Evolutionary conservation across 768 basidiomycete genomes (phyloP).

Genomic region (Lactarius hatsudake): DNA sequence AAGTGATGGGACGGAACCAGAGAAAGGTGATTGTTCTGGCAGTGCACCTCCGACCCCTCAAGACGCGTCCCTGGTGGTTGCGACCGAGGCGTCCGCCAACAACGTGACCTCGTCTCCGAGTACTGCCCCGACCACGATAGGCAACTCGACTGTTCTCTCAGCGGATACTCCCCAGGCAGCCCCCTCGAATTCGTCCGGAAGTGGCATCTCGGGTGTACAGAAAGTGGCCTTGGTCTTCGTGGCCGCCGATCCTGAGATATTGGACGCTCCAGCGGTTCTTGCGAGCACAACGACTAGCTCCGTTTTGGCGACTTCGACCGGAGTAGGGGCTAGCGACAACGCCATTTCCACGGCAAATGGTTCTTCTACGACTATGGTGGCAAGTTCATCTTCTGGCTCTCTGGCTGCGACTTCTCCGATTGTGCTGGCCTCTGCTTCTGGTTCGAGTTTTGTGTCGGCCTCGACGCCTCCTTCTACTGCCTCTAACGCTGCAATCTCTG

Average conservation of each 20-base stretch:
- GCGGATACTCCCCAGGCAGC: constrained; percentile 11
- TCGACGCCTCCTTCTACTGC: not conserved
- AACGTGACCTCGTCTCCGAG: not conserved
- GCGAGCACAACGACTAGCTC: not conserved
- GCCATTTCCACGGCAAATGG: not conserved
- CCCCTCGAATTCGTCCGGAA: constrained; percentile 23
- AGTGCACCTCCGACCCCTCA: constrained; percentile 20
- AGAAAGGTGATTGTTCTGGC: constrained; percentile 22
- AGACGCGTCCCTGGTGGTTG: constrained; percentile 16
- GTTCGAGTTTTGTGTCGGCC: constrained; percentile 4
- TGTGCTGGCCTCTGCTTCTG: constrained; percentile 3
- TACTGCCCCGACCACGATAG: not conserved
- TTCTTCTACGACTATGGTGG: constrained; percentile 2
- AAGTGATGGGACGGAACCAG: constrained; percentile 31
- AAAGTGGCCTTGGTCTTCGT: constrained; percentile 57
- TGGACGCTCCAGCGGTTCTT: constrained; percentile 10
- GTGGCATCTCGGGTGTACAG: constrained; percentile 31
- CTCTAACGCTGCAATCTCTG: not conserved
- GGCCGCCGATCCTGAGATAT: constrained; percentile 38
- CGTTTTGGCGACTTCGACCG: constrained; percentile 16
- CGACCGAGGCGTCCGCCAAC: constrained; percentile 6
- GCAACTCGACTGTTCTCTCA: not conserved
- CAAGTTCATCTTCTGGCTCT: constrained; percentile 2
- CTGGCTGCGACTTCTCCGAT: constrained; percentile 2
- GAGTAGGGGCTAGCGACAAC: not conserved